Conservation (phyloP, 495 filamentous ascomycete species). For the Schizothecium vesticola region DNA sequence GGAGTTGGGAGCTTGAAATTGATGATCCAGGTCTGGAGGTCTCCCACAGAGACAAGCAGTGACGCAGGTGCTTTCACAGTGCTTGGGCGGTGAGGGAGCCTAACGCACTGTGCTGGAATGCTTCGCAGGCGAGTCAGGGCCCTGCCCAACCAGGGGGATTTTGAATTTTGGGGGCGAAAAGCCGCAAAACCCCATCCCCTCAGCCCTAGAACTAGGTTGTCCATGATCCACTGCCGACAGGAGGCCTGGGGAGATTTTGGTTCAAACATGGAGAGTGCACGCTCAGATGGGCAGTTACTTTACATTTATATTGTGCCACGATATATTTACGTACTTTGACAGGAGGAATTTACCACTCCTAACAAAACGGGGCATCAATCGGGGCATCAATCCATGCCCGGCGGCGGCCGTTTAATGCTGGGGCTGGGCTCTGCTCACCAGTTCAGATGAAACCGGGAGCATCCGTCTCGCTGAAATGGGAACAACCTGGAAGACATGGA, state of each 20-base stretch:
- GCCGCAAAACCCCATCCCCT: not conserved
- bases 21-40: not conserved
- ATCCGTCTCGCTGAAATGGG: not conserved
- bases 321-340: no score
- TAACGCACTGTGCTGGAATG: slow-evolving; percentile 6
- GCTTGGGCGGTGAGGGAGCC: slow-evolving; percentile 4
- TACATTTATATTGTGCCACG: not conserved
- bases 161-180: slow-evolving; percentile 1
- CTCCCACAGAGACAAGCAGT: not conserved
- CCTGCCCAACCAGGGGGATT: not conserved
- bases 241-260: not conserved
- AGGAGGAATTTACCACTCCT: no score
- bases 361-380: no score
- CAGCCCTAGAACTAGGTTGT: no score
- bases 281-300: not conserved
- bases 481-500: not conserved
- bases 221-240: not conserved
- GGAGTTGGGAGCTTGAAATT: not conserved
- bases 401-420: no score
- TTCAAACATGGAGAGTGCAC: not conserved
- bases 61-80: slow-evolving; percentile 3
- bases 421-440: no score
- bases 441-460: not conserved
- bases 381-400: no score
- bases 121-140: not conserved